Evolutionary conservation across 2,329 filamentous ascomycete genomes (phyloP).

Genomic region (Boeremia lycopersici): DNA sequence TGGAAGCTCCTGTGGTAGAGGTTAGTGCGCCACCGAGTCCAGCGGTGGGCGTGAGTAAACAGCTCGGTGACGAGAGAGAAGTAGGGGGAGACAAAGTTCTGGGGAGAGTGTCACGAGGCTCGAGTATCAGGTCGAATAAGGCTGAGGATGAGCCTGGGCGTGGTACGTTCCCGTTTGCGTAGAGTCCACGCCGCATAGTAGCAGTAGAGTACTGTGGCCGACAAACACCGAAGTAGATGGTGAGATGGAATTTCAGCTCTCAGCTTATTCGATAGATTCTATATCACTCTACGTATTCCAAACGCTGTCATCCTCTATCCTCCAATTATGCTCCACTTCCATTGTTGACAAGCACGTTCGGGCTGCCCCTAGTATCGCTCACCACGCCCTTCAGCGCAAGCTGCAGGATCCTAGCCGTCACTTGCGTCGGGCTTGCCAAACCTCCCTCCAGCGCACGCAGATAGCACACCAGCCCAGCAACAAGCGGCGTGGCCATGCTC

Average conservation of each 20-base stretch:
- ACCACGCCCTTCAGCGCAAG: constrained; percentile 3
- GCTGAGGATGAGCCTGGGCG: not conserved
- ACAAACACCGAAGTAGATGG: not conserved
- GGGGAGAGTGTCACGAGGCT: not conserved
- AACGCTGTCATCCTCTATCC: not conserved
- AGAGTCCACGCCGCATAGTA: not conserved
- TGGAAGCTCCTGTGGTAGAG: constrained; percentile 37
- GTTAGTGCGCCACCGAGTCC: constrained; percentile 33
- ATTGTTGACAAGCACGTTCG: constrained; percentile 4
- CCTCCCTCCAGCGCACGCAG: constrained; percentile 58
- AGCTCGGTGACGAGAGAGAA: not conserved
- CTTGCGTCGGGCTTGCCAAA: not conserved
- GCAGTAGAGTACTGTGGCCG: too few species aligned
- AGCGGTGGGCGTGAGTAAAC: constrained; percentile 6
- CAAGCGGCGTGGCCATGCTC: constrained; percentile 69
- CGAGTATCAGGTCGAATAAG: constrained; percentile 2
- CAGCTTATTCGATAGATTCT: not conserved
- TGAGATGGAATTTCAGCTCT: not conserved
- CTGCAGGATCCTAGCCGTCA: not conserved
- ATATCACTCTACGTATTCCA: not conserved
- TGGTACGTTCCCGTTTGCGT: constrained; percentile 29
- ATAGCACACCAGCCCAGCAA: constrained; percentile 71
- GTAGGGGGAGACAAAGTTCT: not conserved
- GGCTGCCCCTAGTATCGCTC: not conserved
- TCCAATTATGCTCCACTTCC: not conserved